Evolutionary conservation across 176 grass and related monocot genomes (phyloP).

Genomic region (Zoysia japonica): DNA sequence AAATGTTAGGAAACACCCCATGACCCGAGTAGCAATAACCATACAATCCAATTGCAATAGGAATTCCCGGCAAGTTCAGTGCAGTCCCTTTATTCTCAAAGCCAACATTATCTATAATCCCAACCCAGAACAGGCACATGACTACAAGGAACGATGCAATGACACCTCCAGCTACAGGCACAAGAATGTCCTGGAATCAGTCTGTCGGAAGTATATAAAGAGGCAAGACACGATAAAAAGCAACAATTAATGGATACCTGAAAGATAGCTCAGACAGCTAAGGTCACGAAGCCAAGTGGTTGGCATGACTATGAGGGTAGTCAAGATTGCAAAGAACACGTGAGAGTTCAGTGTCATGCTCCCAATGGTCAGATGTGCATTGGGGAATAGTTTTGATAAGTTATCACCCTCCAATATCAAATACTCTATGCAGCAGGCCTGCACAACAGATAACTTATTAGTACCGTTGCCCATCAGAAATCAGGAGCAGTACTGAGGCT

Average conservation of each 20-base stretch:
- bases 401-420: conserved; percentile 93
- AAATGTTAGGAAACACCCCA: conserved; percentile 97
- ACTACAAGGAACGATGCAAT: conserved; percentile 75
- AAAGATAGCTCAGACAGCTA: conserved; percentile 83
- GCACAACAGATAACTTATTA: conserved; percentile 21
- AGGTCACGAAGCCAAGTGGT: conserved; percentile 96
- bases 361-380: conserved; percentile 60
- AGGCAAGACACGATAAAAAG: not conserved
- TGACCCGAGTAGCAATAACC: conserved; percentile 92
- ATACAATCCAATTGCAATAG: conserved; percentile 89
- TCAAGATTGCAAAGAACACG: conserved; percentile 81
- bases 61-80: conserved; percentile 70
- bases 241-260: conserved; percentile 46
- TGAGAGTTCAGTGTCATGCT: conserved; percentile 63
- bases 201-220: not conserved
- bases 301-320: conserved; percentile 75
- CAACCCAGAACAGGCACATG: conserved; percentile 81
- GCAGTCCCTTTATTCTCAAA: conserved; percentile 69
- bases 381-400: conserved; percentile 82
- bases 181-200: conserved; percentile 14
- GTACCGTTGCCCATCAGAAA: not conserved
- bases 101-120: conserved; percentile 75
- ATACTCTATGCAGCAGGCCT: conserved; percentile 98
- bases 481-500: not conserved
- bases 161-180: conserved; percentile 80